Evolutionary conservation across 768 basidiomycete genomes (phyloP).

Genomic region (Calocera viscosa): DNA sequence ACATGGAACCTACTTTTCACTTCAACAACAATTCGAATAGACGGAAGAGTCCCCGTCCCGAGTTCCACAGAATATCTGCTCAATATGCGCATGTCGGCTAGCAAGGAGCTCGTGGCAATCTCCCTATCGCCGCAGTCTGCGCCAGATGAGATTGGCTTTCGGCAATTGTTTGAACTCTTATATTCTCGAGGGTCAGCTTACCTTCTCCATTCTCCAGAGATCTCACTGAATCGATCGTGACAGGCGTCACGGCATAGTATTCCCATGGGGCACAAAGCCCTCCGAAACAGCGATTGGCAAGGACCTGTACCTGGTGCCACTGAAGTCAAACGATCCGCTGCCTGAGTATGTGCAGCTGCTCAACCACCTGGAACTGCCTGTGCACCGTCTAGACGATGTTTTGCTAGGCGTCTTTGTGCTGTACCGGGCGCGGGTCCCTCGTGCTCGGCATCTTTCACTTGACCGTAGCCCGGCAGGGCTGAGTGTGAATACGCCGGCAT

Average conservation of each 20-base stretch:
- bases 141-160: slow-evolving; percentile 40
- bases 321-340: slow-evolving; percentile 49
- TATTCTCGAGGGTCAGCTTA: slow-evolving; percentile 54
- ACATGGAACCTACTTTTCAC: slow-evolving; percentile 74
- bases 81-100: slow-evolving; percentile 59
- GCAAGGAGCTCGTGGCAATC: slow-evolving; percentile 69
- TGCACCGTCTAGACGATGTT: slow-evolving; percentile 47
- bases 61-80: slow-evolving; percentile 67
- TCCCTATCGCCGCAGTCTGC: slow-evolving; percentile 48
- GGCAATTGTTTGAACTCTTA: slow-evolving; percentile 52
- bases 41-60: slow-evolving; percentile 70
- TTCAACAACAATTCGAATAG: slow-evolving; percentile 53
- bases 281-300: slow-evolving; percentile 66
- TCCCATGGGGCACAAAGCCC: slow-evolving; percentile 69
- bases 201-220: slow-evolving; percentile 5
- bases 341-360: slow-evolving; percentile 79
- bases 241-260: slow-evolving; percentile 76
- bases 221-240: slow-evolving; percentile 13
- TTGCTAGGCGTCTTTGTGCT: slow-evolving; percentile 79
- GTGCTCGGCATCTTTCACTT: not conserved
- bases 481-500: not conserved
- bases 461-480: not conserved
- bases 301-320: slow-evolving; percentile 75
- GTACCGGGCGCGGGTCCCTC: slow-evolving; percentile 37
- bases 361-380: slow-evolving; percentile 61